Conservation (phyloP, 2,329 filamentous ascomycete genomes). For the Cordyceps pruinosa region DNA sequence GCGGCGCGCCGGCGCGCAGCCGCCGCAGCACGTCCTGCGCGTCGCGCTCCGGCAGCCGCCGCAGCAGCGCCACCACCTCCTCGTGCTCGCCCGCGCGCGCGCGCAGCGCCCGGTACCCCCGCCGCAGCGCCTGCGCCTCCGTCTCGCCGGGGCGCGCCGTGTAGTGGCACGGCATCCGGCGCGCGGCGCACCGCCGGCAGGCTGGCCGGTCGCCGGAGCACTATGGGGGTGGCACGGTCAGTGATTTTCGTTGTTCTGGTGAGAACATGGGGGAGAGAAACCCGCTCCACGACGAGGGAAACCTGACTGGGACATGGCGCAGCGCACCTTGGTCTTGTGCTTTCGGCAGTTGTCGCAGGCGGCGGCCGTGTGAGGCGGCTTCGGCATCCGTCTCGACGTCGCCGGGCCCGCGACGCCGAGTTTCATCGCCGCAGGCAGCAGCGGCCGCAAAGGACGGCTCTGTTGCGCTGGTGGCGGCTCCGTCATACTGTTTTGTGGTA, state of each 20-base stretch:
- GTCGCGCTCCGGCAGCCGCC: conserved; percentile 18
- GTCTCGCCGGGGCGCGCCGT: conserved; percentile 17
- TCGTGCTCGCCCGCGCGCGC: conserved; percentile 8
- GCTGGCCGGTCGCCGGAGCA: conserved; percentile 21
- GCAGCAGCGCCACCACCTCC: conserved; percentile 14
- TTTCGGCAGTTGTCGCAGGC: conserved; percentile 19
- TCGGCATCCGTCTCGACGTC: not conserved
- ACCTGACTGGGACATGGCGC: not conserved
- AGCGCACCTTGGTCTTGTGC: conserved; percentile 18
- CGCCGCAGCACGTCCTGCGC: conserved; percentile 27
- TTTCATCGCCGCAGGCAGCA: not conserved
- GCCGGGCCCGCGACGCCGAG: not conserved
- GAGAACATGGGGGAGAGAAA: too few species aligned
- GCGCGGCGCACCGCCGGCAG: conserved; percentile 19
- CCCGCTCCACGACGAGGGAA: too few species aligned
- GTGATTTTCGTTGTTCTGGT: too few species aligned
- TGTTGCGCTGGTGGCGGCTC: not conserved
- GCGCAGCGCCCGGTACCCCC: conserved; percentile 5
- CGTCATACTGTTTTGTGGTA: not conserved
- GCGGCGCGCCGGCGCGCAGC: conserved; percentile 29
- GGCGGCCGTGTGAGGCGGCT: not conserved
- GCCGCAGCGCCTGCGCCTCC: conserved; percentile 16
- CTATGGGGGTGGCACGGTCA: conserved; percentile 11
- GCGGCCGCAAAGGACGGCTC: not conserved
- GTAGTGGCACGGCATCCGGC: conserved; percentile 17